Percentiles rank a stretch among this genome's conserved stretches.
These are phyloP conservation scores for Diplotaxis tenuifolia DNA, from an alignment of 345 rosid genomes.

Conservation along the genomic window DNA sequence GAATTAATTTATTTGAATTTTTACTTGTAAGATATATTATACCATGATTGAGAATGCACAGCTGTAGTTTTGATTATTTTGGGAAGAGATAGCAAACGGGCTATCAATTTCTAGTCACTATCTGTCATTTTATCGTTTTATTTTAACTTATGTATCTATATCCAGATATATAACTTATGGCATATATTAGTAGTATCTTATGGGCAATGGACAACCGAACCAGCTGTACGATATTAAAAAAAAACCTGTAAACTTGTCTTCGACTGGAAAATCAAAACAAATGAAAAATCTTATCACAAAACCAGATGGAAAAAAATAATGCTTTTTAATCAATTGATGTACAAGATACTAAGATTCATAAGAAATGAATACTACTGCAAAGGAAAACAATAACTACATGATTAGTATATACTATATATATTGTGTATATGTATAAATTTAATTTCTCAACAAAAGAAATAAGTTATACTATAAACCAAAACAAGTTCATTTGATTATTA, in stretches of 20 bases:
- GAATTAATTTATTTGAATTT: background rate
- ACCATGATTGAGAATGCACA: conserved; percentile 28
- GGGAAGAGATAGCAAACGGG: conserved; percentile 9
- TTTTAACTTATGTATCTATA: background rate
- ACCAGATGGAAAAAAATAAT: background rate
- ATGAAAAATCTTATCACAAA: background rate
- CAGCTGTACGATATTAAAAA: background rate
- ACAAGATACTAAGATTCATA: background rate
- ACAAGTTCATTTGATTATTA: conserved; percentile 5
- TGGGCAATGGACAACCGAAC: conserved; percentile 18
- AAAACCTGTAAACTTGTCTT: background rate
- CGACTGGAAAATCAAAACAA: background rate
- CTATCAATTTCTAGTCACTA: conserved; percentile 17
- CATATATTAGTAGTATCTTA: background rate
- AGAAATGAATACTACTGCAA: background rate
- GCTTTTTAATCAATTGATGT: background rate
- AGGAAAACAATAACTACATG: background rate
- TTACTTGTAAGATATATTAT: conserved; percentile 5
- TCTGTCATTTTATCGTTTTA: conserved; percentile 22
- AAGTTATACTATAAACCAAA: background rate
- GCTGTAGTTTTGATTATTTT: conserved; percentile 25
- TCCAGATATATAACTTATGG: background rate
- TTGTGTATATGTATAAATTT: background rate
- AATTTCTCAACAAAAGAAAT: background rate
- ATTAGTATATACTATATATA: background rate